Evolutionary conservation across 2,329 filamentous ascomycete species (phyloP).

Genomic region (Mariannaea sp.): DNA sequence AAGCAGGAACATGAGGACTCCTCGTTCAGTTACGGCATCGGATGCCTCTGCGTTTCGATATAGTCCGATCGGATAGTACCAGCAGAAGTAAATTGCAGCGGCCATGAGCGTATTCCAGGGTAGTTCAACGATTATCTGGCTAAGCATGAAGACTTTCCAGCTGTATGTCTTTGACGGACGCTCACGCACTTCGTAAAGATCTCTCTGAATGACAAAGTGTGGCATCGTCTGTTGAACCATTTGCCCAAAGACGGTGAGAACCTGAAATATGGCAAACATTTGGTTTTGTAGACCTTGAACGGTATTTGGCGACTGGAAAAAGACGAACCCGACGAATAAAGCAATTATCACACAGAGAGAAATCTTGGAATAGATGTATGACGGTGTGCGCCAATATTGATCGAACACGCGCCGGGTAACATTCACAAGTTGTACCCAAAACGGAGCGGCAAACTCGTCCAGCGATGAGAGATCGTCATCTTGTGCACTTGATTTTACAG

Average conservation of each 20-base stretch:
- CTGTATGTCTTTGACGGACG: slow-evolving; percentile 70
- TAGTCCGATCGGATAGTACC: slow-evolving; percentile 73
- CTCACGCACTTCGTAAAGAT: slow-evolving; percentile 71
- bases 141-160: slow-evolving; percentile 69
- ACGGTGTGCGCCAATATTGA: slow-evolving; percentile 52
- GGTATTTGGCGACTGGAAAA: slow-evolving; percentile 60
- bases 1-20: slow-evolving; percentile 68
- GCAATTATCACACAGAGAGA: slow-evolving; percentile 29
- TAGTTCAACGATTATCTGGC: slow-evolving; percentile 71
- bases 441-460: slow-evolving; percentile 41
- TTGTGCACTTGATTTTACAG: slow-evolving; percentile 1
- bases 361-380: slow-evolving; percentile 65
- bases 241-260: slow-evolving; percentile 70
- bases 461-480: slow-evolving; percentile 28
- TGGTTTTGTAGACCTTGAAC: slow-evolving; percentile 73
- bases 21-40: slow-evolving; percentile 56
- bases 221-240: slow-evolving; percentile 72
- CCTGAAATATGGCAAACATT: slow-evolving; percentile 69
- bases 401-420: slow-evolving; percentile 45
- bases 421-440: slow-evolving; percentile 39
- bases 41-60: slow-evolving; percentile 61
- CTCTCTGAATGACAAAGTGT: slow-evolving; percentile 69
- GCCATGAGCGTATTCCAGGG: slow-evolving; percentile 71
- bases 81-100: slow-evolving; percentile 67
- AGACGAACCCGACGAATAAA: slow-evolving; percentile 63